Evolutionary conservation across 768 basidiomycete genomes (phyloP), one percentile per base, ranked within the genome.

Genomic region (Naganishia vaughanmartiniae): DNA sequence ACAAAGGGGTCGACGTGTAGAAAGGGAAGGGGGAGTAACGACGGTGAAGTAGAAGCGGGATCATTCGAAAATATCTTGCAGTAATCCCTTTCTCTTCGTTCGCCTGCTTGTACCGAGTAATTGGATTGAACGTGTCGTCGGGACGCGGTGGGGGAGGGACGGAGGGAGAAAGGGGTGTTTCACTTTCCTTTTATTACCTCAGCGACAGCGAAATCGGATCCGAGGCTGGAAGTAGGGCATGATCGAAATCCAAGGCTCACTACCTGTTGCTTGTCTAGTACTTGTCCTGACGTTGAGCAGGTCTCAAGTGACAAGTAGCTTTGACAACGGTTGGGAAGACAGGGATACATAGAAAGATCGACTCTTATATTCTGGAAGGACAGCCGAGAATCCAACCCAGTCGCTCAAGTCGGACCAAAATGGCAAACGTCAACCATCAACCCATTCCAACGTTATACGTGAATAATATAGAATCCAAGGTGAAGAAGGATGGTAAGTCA

Each of bases 391-490:
- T 36, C 36, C 36, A 36, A 36, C 12, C 36, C 42, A 15, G 42
- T 42, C 15, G 2, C 42, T 15, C 17, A 2, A 7, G 10, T 42
- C 42, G 84, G 72, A 26, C 15, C 67, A 69, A 54, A 24, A 78
- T 79, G 76, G 71, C 69, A 31, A 58, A 54, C 31, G 63, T 54
- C 42, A 65, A 86, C 60, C 85, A 84, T 73, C 89, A 90, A 79
- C 94, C 94, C 26, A 92, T 90, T 79, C 85, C 87, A 53, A 92
- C 94, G 69, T 86, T 97, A 76, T 96, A 94, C 83, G 83, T 97
- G 82, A 91, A 92, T 77, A 93, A 94, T 77, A 87, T 97, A 80
- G 93, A 96, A 77, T 89, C 92, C 81, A 90, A 92, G 83, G 85
- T 93, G 75, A 90, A 91, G 83, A 96, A 93, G 80, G 88, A 91